A percentile compares a stretch with the other conserved stretches of the same genome.
These are phyloP conservation scores for Penicillium cataractarum DNA, from an alignment of 495 filamentous ascomycete species.

Conservation along the genomic window DNA sequence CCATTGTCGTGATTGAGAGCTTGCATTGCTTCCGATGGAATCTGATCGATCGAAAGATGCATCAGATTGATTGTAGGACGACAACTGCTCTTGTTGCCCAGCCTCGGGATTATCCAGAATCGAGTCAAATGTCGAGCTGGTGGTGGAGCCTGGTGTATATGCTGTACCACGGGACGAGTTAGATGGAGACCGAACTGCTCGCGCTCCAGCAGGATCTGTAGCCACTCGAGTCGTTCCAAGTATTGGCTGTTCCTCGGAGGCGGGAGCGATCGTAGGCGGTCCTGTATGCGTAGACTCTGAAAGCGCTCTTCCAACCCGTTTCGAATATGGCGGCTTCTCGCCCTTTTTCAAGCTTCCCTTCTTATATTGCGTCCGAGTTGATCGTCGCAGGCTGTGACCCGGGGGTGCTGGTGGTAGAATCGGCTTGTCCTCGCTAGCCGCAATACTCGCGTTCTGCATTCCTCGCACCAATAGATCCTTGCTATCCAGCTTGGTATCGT, in stretches of 20 bases:
- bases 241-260: conserved; percentile 49
- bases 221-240: conserved; percentile 68
- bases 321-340: conserved; percentile 75
- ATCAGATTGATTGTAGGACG: conserved; percentile 14
- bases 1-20: conserved; percentile 43
- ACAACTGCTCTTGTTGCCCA: conserved; percentile 22
- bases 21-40: conserved; percentile 19
- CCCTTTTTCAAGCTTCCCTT: conserved; percentile 83
- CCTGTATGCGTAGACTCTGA: conserved; percentile 61
- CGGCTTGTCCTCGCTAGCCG: conserved; percentile 77
- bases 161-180: conserved; percentile 29
- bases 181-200: conserved; percentile 34
- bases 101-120: conserved; percentile 33
- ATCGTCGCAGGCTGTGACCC: conserved; percentile 79
- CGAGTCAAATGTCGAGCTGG: conserved; percentile 35
- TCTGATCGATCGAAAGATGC: conserved; percentile 12
- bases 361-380: conserved; percentile 90
- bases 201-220: conserved; percentile 64
- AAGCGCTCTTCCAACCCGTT: conserved; percentile 60
- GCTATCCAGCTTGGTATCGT: conserved; percentile 68
- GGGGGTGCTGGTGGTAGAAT: conserved; percentile 76
- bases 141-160: conserved; percentile 21
- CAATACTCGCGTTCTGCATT: conserved; percentile 51
- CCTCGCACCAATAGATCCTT: conserved; percentile 38
- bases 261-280: conserved; percentile 41